Conservation (phyloP, 306 rosid species). For the Arachis stenosperma region DNA sequence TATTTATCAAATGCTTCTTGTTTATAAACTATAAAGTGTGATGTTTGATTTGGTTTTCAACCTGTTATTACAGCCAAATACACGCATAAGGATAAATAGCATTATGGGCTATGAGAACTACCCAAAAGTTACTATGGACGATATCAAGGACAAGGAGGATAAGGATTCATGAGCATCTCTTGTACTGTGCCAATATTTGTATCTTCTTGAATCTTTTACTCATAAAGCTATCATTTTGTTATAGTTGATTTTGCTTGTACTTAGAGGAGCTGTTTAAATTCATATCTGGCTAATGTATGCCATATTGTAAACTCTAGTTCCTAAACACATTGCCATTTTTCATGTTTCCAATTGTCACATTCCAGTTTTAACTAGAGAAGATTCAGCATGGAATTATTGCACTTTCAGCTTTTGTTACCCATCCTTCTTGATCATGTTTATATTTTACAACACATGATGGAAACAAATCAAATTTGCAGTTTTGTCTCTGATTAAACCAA, state of each 20-base stretch:
- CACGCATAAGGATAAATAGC: constrained; percentile 82
- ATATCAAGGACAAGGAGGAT: neutral
- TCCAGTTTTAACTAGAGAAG: constrained; percentile 1
- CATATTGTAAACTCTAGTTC: constrained; percentile 32
- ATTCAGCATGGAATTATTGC: too few species aligned
- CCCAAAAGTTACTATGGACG: constrained; percentile 77
- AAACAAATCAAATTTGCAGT: too few species aligned
- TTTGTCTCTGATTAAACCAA: too few species aligned
- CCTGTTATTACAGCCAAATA: constrained; percentile 75
- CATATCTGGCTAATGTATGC: constrained; percentile 24
- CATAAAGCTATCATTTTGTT: constrained; percentile 29
- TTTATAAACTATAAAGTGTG: neutral
- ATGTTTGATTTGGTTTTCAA: constrained; percentile 42
- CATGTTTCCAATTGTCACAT: constrained; percentile 23
- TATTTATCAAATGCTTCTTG: neutral
- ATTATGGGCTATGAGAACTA: constrained; percentile 88
- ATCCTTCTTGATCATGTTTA: too few species aligned
- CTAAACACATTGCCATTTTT: constrained; percentile 21
- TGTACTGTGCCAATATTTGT: constrained; percentile 40
- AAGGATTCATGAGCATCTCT: constrained; percentile 25
- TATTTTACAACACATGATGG: too few species aligned
- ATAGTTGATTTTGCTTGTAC: constrained; percentile 33
- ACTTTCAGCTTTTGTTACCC: too few species aligned
- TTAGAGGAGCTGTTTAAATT: constrained; percentile 29
- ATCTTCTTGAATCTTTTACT: constrained; percentile 33